Percentiles rank a stretch among this genome's conserved stretches.
Conservation (phyloP, 2,329 filamentous ascomycete species). For the Aspergillus japonicus region DNA sequence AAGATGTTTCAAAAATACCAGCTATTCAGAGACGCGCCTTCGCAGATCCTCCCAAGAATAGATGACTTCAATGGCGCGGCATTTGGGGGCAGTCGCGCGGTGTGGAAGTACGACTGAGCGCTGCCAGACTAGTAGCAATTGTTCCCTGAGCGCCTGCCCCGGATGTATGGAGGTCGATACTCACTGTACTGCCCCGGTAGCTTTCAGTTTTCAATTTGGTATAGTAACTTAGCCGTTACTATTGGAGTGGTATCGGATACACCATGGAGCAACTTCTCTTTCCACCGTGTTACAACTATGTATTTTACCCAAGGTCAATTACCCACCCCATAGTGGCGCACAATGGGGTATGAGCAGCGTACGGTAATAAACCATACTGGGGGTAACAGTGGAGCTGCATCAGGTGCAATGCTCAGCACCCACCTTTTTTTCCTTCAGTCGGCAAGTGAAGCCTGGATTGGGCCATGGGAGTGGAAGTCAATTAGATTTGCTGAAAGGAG, state of each 20-base stretch:
- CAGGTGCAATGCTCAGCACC: constrained; percentile 4
- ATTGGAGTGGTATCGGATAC: neutral
- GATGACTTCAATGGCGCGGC: neutral
- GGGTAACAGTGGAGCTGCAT: constrained; percentile 9
- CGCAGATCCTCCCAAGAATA: neutral
- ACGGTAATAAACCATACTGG: constrained; percentile 15
- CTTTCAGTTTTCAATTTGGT: neutral
- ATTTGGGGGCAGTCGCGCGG: neutral
- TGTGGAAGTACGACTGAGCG: neutral
- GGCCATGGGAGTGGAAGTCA: neutral
- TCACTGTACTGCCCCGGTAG: neutral
- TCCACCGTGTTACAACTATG: constrained; percentile 7
- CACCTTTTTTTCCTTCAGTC: neutral
- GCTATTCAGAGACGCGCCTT: neutral
- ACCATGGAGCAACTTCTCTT: neutral
- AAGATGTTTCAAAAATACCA: neutral
- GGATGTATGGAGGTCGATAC: neutral
- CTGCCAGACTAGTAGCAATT: neutral
- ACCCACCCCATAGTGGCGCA: constrained; percentile 18
- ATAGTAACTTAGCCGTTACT: neutral
- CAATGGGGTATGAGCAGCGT: constrained; percentile 11
- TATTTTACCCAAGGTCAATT: constrained; percentile 16
- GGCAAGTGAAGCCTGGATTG: neutral
- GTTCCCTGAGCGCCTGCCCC: neutral
- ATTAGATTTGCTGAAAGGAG: neutral